phyloP scores from a whole-genome alignment of 2,329 filamentous ascomycete genomes.

The Diaporthe eres region DNA sequence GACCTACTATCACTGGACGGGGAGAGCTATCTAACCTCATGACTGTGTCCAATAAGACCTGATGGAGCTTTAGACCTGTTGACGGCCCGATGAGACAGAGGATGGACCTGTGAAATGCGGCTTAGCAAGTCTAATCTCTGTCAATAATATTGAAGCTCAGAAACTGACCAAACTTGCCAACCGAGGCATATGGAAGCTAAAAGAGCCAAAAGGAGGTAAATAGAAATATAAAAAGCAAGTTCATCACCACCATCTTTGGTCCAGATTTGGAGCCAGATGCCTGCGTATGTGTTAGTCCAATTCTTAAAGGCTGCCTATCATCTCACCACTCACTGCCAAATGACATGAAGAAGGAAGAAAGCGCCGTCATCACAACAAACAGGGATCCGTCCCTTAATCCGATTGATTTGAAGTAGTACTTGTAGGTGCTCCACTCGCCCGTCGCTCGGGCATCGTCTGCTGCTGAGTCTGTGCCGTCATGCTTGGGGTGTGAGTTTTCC shows the following conservation, averaged over 20 bases:
- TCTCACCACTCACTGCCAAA: not conserved
- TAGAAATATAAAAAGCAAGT: not conserved
- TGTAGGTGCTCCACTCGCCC: not conserved
- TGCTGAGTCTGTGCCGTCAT: not conserved
- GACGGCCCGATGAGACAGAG: not conserved
- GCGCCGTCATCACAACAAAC: not conserved
- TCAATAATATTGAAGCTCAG: accelerated
- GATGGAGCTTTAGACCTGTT: not conserved
- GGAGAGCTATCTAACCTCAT: not conserved
- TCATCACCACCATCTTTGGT: not conserved
- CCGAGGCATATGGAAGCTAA: not conserved
- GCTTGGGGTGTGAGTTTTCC: not conserved
- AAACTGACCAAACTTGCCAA: not conserved
- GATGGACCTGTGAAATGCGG: not conserved
- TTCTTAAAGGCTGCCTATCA: not conserved
- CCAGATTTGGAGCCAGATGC: not conserved
- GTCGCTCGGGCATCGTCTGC: not conserved
- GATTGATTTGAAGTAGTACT: not conserved
- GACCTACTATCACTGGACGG: accelerated
- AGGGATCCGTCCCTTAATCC: not conserved
- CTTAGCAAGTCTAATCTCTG: not conserved
- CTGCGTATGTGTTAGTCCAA: not conserved
- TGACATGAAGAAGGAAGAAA: not conserved
- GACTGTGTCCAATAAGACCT: not conserved
- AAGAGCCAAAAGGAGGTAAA: not conserved